Evolutionary conservation across 345 rosid species (phyloP).

Genomic region (Excoecaria cochinchinensis): DNA sequence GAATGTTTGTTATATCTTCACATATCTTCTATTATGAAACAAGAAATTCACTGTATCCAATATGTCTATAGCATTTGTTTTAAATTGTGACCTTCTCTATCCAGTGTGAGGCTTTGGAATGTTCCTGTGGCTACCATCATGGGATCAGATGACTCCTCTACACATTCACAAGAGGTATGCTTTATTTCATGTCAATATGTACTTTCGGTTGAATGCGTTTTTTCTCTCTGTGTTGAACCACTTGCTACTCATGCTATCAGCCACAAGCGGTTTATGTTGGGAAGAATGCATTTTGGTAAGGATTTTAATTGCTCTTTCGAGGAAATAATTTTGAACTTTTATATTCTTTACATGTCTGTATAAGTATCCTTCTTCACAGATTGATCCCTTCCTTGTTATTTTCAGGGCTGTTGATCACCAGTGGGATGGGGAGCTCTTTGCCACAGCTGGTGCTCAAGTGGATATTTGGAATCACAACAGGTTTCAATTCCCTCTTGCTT

Average conservation of each 20-base stretch:
- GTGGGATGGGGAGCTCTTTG: slow-evolving; percentile 85
- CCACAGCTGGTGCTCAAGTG: slow-evolving; percentile 89
- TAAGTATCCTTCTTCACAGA: background rate
- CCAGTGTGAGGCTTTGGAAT: slow-evolving; percentile 93
- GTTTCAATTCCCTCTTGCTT: slow-evolving; percentile 35
- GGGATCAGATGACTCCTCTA: slow-evolving; percentile 45
- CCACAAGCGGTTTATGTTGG: slow-evolving; percentile 66
- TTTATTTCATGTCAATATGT: slow-evolving; percentile 6
- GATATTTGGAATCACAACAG: slow-evolving; percentile 97
- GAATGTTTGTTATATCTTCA: slow-evolving; percentile 1
- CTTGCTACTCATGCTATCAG: slow-evolving; percentile 40
- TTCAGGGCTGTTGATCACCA: slow-evolving; percentile 95
- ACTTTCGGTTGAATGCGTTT: background rate
- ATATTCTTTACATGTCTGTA: background rate
- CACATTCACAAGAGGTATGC: slow-evolving; percentile 51
- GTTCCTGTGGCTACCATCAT: slow-evolving; percentile 69
- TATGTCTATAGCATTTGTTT: background rate
- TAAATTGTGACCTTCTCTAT: slow-evolving; percentile 10
- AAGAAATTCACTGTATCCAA: background rate
- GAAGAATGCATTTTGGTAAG: slow-evolving; percentile 85
- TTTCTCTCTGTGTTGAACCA: slow-evolving; percentile 19
- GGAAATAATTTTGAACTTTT: slow-evolving; percentile 2
- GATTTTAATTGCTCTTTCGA: slow-evolving; percentile 1
- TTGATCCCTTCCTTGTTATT: slow-evolving; percentile 6
- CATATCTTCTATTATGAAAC: background rate